Percentiles rank a stretch among this genome's conserved stretches.
These are phyloP conservation scores for Ceratocystis lukuohia DNA, from an alignment of 2,329 filamentous ascomycete genomes.

Conservation along the genomic window DNA sequence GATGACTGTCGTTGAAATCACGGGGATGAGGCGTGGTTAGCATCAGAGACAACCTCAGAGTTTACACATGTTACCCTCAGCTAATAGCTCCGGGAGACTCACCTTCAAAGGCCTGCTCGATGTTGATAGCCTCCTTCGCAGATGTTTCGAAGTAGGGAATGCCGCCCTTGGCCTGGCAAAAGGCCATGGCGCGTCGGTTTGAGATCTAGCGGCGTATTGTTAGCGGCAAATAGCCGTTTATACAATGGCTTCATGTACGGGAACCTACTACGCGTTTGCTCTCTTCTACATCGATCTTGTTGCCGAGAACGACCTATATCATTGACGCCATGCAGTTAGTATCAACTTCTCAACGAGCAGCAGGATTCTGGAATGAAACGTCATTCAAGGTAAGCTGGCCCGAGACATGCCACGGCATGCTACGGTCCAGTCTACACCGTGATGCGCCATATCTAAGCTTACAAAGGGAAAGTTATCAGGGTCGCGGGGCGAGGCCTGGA, in stretches of 20 bases:
- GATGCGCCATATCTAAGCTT: slow-evolving; percentile 27
- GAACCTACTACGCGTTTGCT: slow-evolving; percentile 72
- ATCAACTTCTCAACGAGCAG: not conserved
- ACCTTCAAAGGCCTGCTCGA: slow-evolving; percentile 69
- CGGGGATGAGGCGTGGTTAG: not conserved
- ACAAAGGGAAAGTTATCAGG: slow-evolving; percentile 97
- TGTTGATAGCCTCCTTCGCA: slow-evolving; percentile 96
- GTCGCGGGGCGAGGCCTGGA: slow-evolving; percentile 91
- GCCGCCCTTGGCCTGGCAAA: slow-evolving; percentile 92
- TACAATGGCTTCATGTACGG: not conserved
- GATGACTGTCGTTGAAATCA: slow-evolving; percentile 50
- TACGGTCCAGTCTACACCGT: not conserved
- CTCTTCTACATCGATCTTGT: slow-evolving; percentile 98
- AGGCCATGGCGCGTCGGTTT: slow-evolving; percentile 89
- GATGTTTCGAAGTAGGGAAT: slow-evolving; percentile 99
- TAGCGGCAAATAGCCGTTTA: not conserved
- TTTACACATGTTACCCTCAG: too few species aligned
- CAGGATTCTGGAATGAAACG: too few species aligned
- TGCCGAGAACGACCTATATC: slow-evolving; percentile 74
- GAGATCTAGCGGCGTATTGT: slow-evolving; percentile 52
- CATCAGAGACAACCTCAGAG: too few species aligned
- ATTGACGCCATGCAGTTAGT: slow-evolving; percentile 21
- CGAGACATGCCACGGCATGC: too few species aligned
- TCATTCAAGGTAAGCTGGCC: too few species aligned
- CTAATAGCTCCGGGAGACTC: slow-evolving; percentile 21